Conservation (phyloP, 2,329 filamentous ascomycete species). For the Aspergillus sp. region DNA sequence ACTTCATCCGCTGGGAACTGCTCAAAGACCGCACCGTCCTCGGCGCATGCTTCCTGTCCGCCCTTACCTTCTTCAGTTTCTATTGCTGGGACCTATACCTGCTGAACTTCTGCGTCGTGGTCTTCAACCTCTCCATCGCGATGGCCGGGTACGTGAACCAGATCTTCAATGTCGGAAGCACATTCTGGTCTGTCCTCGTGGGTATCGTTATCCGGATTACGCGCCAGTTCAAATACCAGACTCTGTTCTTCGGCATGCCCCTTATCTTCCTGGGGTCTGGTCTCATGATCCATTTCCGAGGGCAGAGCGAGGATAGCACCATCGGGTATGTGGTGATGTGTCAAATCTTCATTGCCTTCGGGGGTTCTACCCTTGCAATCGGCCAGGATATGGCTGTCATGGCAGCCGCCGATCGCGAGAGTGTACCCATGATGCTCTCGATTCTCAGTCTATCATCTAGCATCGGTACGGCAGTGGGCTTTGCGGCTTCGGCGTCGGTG, state of each 20-base stretch:
- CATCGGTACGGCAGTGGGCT: conserved; percentile 37
- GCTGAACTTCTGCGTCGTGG: conserved; percentile 54
- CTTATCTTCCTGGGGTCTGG: conserved; percentile 53
- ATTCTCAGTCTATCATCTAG: conserved; percentile 36
- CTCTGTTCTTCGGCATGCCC: conserved; percentile 52
- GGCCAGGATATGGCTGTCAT: conserved; percentile 60
- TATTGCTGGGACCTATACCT: conserved; percentile 58
- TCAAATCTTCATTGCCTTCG: conserved; percentile 57
- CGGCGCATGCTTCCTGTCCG: conserved; percentile 52
- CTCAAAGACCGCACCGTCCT: conserved; percentile 52
- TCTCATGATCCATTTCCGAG: conserved; percentile 58
- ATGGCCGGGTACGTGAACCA: conserved; percentile 50
- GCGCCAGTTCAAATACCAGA: conserved; percentile 54
- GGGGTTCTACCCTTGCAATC: conserved; percentile 55
- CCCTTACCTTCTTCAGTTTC: conserved; percentile 49
- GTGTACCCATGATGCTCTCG: conserved; percentile 50
- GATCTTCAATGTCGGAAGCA: conserved; percentile 56
- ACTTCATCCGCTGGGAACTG: conserved; percentile 57
- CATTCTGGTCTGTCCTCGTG: conserved; percentile 51
- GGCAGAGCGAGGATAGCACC: conserved; percentile 40
- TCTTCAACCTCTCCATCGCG: conserved; percentile 47
- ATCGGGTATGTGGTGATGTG: conserved; percentile 56
- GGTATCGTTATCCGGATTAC: conserved; percentile 51
- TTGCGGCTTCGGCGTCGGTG: conserved; percentile 42
- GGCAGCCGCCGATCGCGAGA: conserved; percentile 54